Conservation (phyloP, 148 eudicot species). For the Vaccinium vitisidaea region DNA sequence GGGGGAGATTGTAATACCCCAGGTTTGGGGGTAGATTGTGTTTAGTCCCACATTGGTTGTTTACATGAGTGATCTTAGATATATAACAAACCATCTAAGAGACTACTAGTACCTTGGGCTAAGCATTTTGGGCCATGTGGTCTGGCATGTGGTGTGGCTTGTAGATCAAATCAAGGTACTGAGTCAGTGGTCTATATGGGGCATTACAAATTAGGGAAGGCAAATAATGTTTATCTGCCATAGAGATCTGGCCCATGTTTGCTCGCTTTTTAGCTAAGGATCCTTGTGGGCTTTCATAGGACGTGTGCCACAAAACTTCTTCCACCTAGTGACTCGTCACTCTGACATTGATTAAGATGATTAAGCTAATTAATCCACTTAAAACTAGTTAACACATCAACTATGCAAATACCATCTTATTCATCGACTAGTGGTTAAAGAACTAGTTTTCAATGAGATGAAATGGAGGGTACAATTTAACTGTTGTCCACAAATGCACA, state of each 20-base stretch:
- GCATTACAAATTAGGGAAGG: not conserved
- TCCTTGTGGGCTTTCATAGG: not conserved
- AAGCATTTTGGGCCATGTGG: no score
- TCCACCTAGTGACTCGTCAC: not conserved
- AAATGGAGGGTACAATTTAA: not conserved
- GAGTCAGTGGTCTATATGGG: no score
- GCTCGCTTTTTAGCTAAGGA: not conserved
- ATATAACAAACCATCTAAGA: no score
- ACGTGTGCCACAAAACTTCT: not conserved
- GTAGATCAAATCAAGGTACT: no score
- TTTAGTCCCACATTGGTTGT: no score
- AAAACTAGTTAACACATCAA: not conserved
- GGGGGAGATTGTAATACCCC: no score
- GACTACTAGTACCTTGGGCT: no score
- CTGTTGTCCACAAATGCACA: not conserved
- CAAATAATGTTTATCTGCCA: not conserved
- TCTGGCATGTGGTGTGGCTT: no score
- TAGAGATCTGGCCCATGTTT: not conserved
- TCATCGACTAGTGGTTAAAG: not conserved
- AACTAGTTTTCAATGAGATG: not conserved
- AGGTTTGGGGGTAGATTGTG: no score
- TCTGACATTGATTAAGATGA: not conserved
- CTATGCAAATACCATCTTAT: not conserved
- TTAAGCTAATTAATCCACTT: not conserved
- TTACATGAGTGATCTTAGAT: no score